Base-by-base conservation (phyloP, 1,284 basidiomycete species). In the Cerioporus squamosus region DNA sequence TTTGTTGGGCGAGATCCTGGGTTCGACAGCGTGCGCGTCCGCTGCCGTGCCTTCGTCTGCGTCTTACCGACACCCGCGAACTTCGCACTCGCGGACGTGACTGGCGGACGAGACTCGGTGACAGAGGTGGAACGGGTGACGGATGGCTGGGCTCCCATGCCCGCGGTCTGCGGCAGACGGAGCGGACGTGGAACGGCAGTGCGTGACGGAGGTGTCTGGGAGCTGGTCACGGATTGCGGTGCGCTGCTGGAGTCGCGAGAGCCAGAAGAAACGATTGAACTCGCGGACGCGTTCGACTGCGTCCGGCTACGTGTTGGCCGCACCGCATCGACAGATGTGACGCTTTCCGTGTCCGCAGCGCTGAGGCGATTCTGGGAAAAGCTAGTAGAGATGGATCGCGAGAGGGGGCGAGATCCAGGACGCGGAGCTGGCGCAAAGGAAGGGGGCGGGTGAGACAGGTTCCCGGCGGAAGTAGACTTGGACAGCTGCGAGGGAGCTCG, bases 401-500 rank as follows among this genome's bases (percentile, higher is more conserved):
- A 52, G 23, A 66, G 53, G n/a, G 55, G 29, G 2, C 54, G 50
- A 15, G 61, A 10, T 8, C 57, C 42, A 4, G 47, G 24, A 29
- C 56, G 56, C 12, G 55, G 55, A 0, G 26, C 44, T 2, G 57
- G 55, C 8, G 59, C 58, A 29, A 52, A 57, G 9, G 61, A 60
- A 18, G 60, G 52, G 3, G 55, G 57, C 17, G 61, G 51, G 24
- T 59, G 53, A 3, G 63, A 54, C 23, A 61, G 51, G 51, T 48
- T 54, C 38, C 63, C 52, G 31, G 51, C 51, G 9, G 59, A 55
- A 17, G 50, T 43, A 36, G 68, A 49, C 43, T 63, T 58, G 46
- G 65, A 38, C 44, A 67, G 51, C 57, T 64, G 54, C 36, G 68
- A 66, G 4, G 61, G 61, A 10, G 63, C 63, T 12, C 64, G 60